Evolutionary conservation across 441 rosid species (phyloP).

Genomic region (Corymbia calophylla): DNA sequence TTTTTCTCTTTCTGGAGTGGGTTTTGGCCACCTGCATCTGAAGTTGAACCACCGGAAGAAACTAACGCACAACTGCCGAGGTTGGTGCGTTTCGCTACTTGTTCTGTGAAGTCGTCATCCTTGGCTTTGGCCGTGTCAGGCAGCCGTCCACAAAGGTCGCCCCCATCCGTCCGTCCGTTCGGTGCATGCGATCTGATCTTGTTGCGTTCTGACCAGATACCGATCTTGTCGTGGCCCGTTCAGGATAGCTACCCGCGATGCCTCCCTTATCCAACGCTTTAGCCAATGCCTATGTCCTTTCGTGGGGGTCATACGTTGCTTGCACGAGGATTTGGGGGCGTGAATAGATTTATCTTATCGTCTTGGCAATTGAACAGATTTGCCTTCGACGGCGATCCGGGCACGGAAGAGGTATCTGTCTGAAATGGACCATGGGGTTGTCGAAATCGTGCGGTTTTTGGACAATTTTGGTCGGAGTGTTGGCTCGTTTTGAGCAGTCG

Average conservation of each 20-base stretch:
- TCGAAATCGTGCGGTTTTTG: not conserved
- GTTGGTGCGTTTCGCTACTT: not conserved
- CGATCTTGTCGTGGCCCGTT: not conserved
- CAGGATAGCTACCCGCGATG: not conserved
- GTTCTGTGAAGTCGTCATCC: not conserved
- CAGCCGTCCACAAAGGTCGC: not conserved
- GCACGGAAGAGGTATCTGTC: not conserved
- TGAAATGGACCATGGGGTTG: not conserved
- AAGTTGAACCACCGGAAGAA: constrained; percentile 9
- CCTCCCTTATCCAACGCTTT: not conserved
- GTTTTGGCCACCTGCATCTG: not conserved
- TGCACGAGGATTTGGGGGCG: not conserved
- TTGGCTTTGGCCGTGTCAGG: not conserved
- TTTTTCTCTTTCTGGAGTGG: not conserved
- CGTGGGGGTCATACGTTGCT: not conserved
- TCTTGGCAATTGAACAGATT: not conserved
- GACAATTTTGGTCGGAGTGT: not conserved
- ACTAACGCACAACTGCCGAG: constrained; percentile 13
- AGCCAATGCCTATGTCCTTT: not conserved
- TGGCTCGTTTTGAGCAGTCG: not conserved
- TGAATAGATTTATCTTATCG: not conserved
- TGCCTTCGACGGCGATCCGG: not conserved
- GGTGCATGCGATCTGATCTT: not conserved
- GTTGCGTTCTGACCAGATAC: not conserved
- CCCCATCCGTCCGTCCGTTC: not conserved